Base-by-base conservation (phyloP, 1,284 basidiomycete species). In the Puccinia polysora region DNA sequence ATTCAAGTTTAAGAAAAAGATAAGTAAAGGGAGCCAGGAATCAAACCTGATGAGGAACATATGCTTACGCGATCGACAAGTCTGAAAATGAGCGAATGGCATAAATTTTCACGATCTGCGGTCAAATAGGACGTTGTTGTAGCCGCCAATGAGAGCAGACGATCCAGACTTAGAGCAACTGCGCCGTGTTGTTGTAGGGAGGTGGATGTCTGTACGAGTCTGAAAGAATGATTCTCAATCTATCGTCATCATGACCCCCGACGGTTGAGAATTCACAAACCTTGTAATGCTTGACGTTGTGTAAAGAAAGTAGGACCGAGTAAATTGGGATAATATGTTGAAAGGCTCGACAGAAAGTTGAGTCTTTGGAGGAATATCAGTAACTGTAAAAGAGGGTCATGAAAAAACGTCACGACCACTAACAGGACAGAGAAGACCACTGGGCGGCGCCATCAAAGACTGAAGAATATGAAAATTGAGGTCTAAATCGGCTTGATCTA, bases 291-390 rank as follows among this genome's bases (percentile, higher is more conserved):
- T 49, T 10, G 56, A 47, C n/a, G 30, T 70, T 2, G 49, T 43
- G 5, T 34, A 56, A 38, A 70, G 56, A 32, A 70, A 50, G 23
- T 55, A 34, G 14, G 67, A 45, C n/a, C 67, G 34, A 59, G 40
- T 59, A n/a, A 70, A 52, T 49, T 70, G 67, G 23, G 43, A 58
- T 20, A 60, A 14, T 2, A 70, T n/a, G 25, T 62, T 70, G 15
- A 60, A 70, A 62, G 67, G 67, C 32, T 36, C 47, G 25, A 60
- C 47, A 43, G 34, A 8, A 12, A 38, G 38, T 5, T 59, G 45
- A 23, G 47, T 50, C 67, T 70, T 38, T 14, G 12, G 15, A 38
- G 4, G 20, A 0, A 20, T 36, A 64, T n/a, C 1, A 60, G 7
- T 30, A 7, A 47, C 18, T 47, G 62, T 25, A 49, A 63, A 20